These are phyloP conservation scores for Polychaeton citri DNA, from an alignment of 2,329 filamentous ascomycete genomes.

Conservation along the genomic window DNA sequence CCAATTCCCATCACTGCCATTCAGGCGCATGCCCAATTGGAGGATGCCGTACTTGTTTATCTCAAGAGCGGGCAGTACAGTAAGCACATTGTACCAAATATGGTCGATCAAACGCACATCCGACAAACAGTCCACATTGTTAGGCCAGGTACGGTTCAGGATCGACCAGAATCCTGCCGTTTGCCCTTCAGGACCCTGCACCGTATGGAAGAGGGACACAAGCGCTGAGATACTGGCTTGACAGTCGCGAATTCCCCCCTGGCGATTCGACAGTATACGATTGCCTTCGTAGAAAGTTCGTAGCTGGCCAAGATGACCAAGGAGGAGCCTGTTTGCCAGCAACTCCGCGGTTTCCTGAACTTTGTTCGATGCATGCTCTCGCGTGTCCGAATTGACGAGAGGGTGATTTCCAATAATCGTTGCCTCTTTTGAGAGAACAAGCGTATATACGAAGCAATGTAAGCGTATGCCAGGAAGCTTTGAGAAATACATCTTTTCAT, in stretches of 20 bases:
- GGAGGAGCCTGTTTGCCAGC: conserved; percentile 22
- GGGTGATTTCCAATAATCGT: conserved; percentile 19
- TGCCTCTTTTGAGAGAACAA: conserved; percentile 20
- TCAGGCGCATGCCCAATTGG: conserved; percentile 26
- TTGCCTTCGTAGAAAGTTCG: conserved; percentile 33
- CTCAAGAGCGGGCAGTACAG: conserved; percentile 39
- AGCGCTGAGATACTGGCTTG: conserved; percentile 32
- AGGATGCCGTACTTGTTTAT: conserved; percentile 38
- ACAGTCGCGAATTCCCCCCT: conserved; percentile 35
- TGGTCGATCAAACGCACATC: conserved; percentile 23
- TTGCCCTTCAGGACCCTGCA: conserved; percentile 19
- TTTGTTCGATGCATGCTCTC: conserved; percentile 15
- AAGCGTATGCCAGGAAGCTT: neutral
- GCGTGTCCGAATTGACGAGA: conserved; percentile 6
- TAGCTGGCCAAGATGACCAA: conserved; percentile 18
- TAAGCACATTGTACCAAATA: conserved; percentile 35
- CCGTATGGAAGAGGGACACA: conserved; percentile 32
- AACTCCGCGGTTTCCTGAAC: conserved; percentile 23
- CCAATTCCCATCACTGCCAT: conserved; percentile 37
- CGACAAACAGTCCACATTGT: conserved; percentile 7
- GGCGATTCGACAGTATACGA: conserved; percentile 26
- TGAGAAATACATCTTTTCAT: neutral
- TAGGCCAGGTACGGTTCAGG: conserved; percentile 22
- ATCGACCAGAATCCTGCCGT: conserved; percentile 33
- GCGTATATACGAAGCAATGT: conserved; percentile 6